Evolutionary conservation across 495 filamentous ascomycete species (phyloP), one percentile per base, ranked within the genome.

Genomic region (Penicillium maclennaniae): DNA sequence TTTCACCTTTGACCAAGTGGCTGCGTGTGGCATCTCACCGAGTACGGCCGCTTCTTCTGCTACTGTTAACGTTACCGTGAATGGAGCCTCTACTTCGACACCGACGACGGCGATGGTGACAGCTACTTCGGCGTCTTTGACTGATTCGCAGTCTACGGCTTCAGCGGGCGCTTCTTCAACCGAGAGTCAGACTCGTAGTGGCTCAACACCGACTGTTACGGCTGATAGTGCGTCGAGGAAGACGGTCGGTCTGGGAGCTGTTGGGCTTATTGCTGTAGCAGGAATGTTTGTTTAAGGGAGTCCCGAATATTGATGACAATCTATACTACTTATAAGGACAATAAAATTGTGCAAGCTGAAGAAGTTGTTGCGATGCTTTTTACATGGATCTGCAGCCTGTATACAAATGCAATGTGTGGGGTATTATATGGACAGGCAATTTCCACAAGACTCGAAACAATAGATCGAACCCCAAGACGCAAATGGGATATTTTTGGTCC

Each of bases 1-100:
- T 6, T 51, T 51, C 39, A 51, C 39, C 0, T 51, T 51, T 10
- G 26, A 51, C 14, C 25, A 38, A 27, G 25, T 23, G 20, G 48
- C 48, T 20, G 48, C 42, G 10, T 51, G 48, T 10, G 48, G 48
- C 5, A 43, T 51, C 16, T 28, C 25, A 1, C 12, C 42, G 39
- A 51, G 37, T 21, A 43, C 48, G 14, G 36, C 47, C 16, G 41
- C 38, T 2, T 19, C 47, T 34, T 6, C 47, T 19, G 17, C 47
- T 17, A 43, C 37, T 7, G 7, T 25, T 16, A 2, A 38, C 10
- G 39, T 17, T 1, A 20, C 27, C 27, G 27, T 31, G 1, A 31
- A 7, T 12, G 27, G 27, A 31, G 27, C 4, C 27, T 31, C 27
- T 7, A 31, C 4, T 7, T 31, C 27, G 2, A 31, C 27, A 12